A percentile compares a stretch with the other conserved stretches of the same genome.
These are phyloP conservation scores for Penicillium sp. DNA, from an alignment of 2,329 filamentous ascomycete genomes.

Conservation along the genomic window DNA sequence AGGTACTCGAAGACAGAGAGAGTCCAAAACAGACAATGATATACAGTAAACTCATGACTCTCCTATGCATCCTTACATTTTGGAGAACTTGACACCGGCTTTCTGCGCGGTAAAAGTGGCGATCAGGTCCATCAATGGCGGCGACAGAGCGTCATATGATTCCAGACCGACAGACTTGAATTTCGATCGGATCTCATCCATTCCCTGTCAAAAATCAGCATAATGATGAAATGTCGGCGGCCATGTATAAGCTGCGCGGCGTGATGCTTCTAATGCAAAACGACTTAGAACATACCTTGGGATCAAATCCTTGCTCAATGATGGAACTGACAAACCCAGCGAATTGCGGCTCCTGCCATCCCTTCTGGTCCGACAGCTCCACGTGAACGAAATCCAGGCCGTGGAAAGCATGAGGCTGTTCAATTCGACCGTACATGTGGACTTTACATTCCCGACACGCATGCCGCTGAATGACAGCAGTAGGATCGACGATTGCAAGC, in stretches of 20 bases:
- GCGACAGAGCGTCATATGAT: constrained; percentile 59
- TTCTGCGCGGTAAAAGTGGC: constrained; percentile 53
- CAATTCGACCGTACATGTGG: constrained; percentile 61
- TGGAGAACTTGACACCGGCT: constrained; percentile 28
- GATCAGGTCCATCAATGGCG: constrained; percentile 59
- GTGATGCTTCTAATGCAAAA: too few relatives aligned
- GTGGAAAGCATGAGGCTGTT: constrained; percentile 60
- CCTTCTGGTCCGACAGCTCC: constrained; percentile 55
- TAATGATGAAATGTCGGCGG: neutral
- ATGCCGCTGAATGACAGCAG: constrained; percentile 56
- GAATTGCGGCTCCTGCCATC: constrained; percentile 69
- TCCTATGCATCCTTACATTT: constrained; percentile 17
- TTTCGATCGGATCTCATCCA: constrained; percentile 51
- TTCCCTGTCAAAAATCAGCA: constrained; percentile 28
- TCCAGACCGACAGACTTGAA: constrained; percentile 54
- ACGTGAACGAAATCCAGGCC: constrained; percentile 65
- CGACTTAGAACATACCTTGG: constrained; percentile 24
- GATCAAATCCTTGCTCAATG: constrained; percentile 62
- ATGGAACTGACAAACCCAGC: constrained; percentile 63
- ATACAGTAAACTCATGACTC: neutral
- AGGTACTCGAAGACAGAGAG: too few relatives aligned
- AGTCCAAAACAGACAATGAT: too few relatives aligned
- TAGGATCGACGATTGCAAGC: constrained; percentile 52
- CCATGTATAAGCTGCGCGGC: neutral
- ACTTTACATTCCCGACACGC: constrained; percentile 59